Evolutionary conservation across 1,139 yeast genomes (phyloP).

Genomic region (Kurtzmaniella quercitrusa): DNA sequence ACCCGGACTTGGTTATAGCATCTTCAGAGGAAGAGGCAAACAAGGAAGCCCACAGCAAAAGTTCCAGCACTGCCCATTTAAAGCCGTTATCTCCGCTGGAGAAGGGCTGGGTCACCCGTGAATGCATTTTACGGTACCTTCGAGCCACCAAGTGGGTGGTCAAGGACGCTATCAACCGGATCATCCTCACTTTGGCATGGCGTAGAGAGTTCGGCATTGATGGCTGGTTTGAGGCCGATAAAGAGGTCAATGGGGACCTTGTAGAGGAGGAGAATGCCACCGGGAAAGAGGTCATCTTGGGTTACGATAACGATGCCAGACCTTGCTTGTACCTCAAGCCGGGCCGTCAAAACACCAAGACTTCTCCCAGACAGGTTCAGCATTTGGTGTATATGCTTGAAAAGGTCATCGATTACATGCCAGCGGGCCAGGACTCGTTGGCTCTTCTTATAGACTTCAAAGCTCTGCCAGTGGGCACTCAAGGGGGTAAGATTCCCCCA

Average conservation of each 20-base stretch:
- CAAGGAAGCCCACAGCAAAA: conserved; percentile 18
- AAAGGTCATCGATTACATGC: conserved; percentile 44
- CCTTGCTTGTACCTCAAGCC: conserved; percentile 48
- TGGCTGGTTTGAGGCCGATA: conserved; percentile 28
- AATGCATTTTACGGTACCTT: conserved; percentile 43
- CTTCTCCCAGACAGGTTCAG: conserved; percentile 42
- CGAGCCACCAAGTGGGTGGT: conserved; percentile 46
- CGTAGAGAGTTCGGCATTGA: conserved; percentile 43
- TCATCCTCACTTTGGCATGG: conserved; percentile 43
- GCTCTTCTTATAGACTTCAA: conserved; percentile 46
- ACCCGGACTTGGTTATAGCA: conserved; percentile 37
- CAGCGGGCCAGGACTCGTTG: conserved; percentile 46
- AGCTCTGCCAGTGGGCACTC: conserved; percentile 44
- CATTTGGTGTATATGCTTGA: conserved; percentile 50
- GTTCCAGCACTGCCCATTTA: conserved; percentile 16
- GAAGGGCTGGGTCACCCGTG: conserved; percentile 45
- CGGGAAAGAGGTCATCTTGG: conserved; percentile 45
- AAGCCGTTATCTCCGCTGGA: conserved; percentile 25
- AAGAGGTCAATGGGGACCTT: conserved; percentile 29
- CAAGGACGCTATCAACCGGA: conserved; percentile 36
- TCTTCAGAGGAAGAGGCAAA: conserved; percentile 30
- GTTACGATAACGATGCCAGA: conserved; percentile 43
- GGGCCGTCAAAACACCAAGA: conserved; percentile 46
- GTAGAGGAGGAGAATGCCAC: conserved; percentile 39
- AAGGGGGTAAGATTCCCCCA: conserved; percentile 74